These are phyloP conservation scores for Pseudogymnoascus sp. DNA, from an alignment of 2,329 filamentous ascomycete genomes.

Conservation along the genomic window DNA sequence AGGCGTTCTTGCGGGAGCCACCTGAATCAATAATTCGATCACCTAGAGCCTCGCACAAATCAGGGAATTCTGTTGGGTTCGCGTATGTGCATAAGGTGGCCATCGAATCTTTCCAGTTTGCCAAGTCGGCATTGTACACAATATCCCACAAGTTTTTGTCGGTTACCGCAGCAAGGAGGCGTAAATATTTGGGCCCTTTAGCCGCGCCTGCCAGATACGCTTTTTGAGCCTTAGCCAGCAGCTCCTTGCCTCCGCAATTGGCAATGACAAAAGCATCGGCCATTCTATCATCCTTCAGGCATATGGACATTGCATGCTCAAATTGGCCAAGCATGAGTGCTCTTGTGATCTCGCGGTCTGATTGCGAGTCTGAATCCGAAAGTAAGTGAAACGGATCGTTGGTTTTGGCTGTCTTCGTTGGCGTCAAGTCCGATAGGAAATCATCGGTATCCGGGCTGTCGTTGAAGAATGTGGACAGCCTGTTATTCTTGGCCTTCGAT, in stretches of 20 bases:
- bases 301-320: constrained; percentile 80
- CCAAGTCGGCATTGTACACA: constrained; percentile 88
- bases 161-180: constrained; percentile 83
- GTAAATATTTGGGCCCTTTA: constrained; percentile 82
- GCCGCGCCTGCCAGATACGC: constrained; percentile 74
- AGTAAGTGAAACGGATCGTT: constrained; percentile 92
- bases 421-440: constrained; percentile 77
- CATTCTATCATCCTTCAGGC: constrained; percentile 78
- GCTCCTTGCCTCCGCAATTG: constrained; percentile 88
- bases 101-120: constrained; percentile 96
- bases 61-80: constrained; percentile 81
- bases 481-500: constrained; percentile 46
- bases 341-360: constrained; percentile 80
- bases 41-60: constrained; percentile 89
- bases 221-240: constrained; percentile 88
- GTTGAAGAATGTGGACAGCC: constrained; percentile 72
- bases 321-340: constrained; percentile 88
- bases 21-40: constrained; percentile 74
- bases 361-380: constrained; percentile 71
- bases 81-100: constrained; percentile 93
- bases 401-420: constrained; percentile 85
- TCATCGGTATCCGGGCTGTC: constrained; percentile 70
- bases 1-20: constrained; percentile 76
- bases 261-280: constrained; percentile 98
- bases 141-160: constrained; percentile 97